Evolutionary conservation across 371 early-diverging fungal species (phyloP).

Genomic region (Lichtheimia corymbifera): DNA sequence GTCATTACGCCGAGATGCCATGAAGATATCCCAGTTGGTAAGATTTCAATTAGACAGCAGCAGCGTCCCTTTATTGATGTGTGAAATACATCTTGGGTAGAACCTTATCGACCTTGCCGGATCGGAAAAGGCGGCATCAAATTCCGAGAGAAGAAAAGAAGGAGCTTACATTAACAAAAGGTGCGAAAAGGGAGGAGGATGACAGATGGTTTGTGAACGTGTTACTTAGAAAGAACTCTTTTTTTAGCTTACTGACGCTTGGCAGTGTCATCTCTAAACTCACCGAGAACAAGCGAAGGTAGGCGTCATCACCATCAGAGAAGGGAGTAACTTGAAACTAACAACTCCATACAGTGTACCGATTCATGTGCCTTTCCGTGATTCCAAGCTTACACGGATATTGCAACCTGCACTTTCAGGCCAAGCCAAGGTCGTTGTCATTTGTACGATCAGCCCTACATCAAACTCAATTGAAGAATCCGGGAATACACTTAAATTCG

Average conservation of each 20-base stretch:
- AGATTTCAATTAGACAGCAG: not conserved
- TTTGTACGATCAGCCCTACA: slow-evolving; percentile 78
- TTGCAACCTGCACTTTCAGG: slow-evolving; percentile 83
- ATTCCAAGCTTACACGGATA: slow-evolving; percentile 89
- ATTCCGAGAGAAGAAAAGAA: slow-evolving; percentile 80
- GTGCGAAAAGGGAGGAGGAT: not conserved
- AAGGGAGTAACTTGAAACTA: not conserved
- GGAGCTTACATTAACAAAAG: slow-evolving; percentile 89
- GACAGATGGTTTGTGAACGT: too few species aligned
- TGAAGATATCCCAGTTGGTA: slow-evolving; percentile 70
- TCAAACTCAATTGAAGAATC: slow-evolving; percentile 70
- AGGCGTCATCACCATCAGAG: not conserved
- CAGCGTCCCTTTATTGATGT: not conserved
- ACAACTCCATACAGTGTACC: slow-evolving; percentile 23
- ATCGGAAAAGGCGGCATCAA: slow-evolving; percentile 80
- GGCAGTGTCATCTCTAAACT: slow-evolving; percentile 84
- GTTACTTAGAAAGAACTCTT: not conserved
- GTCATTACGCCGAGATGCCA: slow-evolving; percentile 37
- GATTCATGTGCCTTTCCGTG: slow-evolving; percentile 83
- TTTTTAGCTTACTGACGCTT: slow-evolving; percentile 64
- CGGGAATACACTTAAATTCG: slow-evolving; percentile 86
- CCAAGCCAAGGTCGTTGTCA: slow-evolving; percentile 76
- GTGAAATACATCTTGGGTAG: not conserved
- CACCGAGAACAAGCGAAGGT: slow-evolving; percentile 35
- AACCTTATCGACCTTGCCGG: slow-evolving; percentile 65